Evolutionary conservation across 2,329 filamentous ascomycete genomes (phyloP).

Genomic region (Sclerotinia sclerotiorum): DNA sequence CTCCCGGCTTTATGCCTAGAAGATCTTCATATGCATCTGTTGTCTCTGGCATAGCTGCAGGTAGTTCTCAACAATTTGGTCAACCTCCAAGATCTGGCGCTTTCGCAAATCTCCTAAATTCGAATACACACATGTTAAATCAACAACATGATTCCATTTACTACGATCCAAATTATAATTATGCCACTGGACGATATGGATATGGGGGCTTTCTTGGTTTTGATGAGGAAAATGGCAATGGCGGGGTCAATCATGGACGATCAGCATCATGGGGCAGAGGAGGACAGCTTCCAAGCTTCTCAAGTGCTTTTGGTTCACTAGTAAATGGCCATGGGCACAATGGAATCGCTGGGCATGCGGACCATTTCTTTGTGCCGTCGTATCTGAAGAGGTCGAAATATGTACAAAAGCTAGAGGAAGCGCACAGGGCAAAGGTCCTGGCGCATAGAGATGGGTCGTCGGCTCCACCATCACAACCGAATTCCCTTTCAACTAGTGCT

Average conservation of each 20-base stretch:
- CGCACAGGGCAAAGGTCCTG: conserved; percentile 60
- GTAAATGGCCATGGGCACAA: conserved; percentile 36
- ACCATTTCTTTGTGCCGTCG: conserved; percentile 75
- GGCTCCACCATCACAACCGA: conserved; percentile 46
- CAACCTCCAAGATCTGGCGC: conserved; percentile 37
- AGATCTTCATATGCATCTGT: conserved; percentile 63
- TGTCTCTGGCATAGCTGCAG: conserved; percentile 50
- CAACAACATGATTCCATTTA: conserved; percentile 34
- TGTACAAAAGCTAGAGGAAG: conserved; percentile 71
- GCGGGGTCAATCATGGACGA: conserved; percentile 31
- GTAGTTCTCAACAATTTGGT: conserved; percentile 30
- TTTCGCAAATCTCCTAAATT: conserved; percentile 37
- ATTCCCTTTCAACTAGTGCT: conserved; percentile 54
- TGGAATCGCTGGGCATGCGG: conserved; percentile 30
- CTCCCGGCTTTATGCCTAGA: conserved; percentile 46
- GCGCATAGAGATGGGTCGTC: conserved; percentile 47
- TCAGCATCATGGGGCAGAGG: conserved; percentile 36
- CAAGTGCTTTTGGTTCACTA: conserved; percentile 39
- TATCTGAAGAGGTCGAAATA: conserved; percentile 80
- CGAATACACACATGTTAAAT: conserved; percentile 23
- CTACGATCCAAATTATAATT: conserved; percentile 36
- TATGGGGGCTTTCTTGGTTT: conserved; percentile 26
- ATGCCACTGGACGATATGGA: conserved; percentile 32
- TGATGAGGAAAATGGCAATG: conserved; percentile 37
- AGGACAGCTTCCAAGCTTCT: conserved; percentile 40